Percentiles rank a stretch among this genome's conserved stretches.
Evolutionary conservation across 495 filamentous ascomycete species (phyloP).

Genomic region (Penicillium psychrofluorescens): DNA sequence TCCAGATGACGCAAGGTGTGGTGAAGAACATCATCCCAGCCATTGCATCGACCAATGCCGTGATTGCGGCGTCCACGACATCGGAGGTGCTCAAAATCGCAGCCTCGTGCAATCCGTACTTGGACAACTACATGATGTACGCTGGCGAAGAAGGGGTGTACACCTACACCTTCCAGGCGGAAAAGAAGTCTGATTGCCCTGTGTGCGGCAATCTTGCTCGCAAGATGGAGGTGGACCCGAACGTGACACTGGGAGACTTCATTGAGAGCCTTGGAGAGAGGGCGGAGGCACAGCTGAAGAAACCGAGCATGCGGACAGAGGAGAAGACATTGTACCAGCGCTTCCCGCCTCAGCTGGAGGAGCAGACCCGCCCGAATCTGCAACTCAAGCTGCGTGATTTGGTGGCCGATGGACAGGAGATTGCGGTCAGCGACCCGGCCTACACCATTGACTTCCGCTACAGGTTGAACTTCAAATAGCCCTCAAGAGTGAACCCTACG

Average conservation of each 20-base stretch:
- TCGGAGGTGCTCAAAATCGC: constrained; percentile 96
- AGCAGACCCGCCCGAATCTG: constrained; percentile 76
- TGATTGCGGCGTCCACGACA: constrained; percentile 90
- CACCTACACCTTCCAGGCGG: constrained; percentile 91
- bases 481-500: not conserved
- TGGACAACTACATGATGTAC: constrained; percentile 99
- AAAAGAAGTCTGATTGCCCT: constrained; percentile 87
- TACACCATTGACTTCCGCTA: constrained; percentile 70
- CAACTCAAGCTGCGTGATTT: constrained; percentile 64
- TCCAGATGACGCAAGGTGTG: constrained; percentile 93
- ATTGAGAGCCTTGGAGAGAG: constrained; percentile 76
- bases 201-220: constrained; percentile 83
- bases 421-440: constrained; percentile 77
- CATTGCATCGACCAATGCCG: constrained; percentile 95
- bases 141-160: constrained; percentile 91
- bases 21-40: constrained; percentile 99
- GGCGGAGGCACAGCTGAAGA: constrained; percentile 83
- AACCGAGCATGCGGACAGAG: constrained; percentile 77
- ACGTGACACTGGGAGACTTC: constrained; percentile 73
- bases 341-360: constrained; percentile 69
- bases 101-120: constrained; percentile 68
- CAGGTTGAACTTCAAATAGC: constrained; percentile 42
- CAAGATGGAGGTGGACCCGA: constrained; percentile 60
- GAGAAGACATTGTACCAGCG: constrained; percentile 85
- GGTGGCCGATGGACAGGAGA: constrained; percentile 58